Evolutionary conservation across 2,329 filamentous ascomycete species (phyloP).

Genomic region (Acephala macrosclerotiorum): DNA sequence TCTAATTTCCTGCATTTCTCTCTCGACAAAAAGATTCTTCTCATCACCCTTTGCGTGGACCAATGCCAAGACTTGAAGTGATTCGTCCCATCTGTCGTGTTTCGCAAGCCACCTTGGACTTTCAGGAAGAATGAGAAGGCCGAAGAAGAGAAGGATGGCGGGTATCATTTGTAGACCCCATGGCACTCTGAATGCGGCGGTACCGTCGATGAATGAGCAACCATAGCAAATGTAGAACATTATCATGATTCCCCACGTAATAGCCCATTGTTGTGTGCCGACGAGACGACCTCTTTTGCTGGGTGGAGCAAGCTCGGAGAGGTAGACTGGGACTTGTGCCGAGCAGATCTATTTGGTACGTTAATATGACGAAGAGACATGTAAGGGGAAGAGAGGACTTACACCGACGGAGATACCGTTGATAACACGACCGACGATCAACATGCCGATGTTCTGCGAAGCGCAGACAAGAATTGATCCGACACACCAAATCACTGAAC

Average conservation of each 20-base stretch:
- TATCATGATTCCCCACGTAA: constrained; percentile 74
- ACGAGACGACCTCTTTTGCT: constrained; percentile 68
- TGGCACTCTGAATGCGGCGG: constrained; percentile 65
- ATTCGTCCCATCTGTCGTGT: constrained; percentile 56
- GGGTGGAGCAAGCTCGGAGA: constrained; percentile 67
- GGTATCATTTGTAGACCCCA: constrained; percentile 70
- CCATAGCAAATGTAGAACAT: constrained; percentile 75
- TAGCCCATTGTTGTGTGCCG: constrained; percentile 75
- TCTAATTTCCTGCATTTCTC: constrained; percentile 64
- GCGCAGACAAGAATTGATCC: constrained; percentile 66
- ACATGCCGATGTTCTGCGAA: constrained; percentile 60
- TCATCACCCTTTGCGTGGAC: constrained; percentile 63
- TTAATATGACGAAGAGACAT: not conserved
- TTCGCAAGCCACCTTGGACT: constrained; percentile 68
- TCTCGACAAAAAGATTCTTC: constrained; percentile 59
- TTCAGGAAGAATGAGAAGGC: constrained; percentile 65
- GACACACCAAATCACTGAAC: constrained; percentile 55
- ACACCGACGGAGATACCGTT: constrained; percentile 68
- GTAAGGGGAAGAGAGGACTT: not conserved
- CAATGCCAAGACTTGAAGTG: constrained; percentile 55
- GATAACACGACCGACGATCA: constrained; percentile 63
- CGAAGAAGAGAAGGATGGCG: constrained; percentile 60
- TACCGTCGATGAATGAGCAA: constrained; percentile 64
- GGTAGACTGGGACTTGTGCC: constrained; percentile 71
- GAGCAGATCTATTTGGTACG: constrained; percentile 56